Evolutionary conservation across 805 yeast genomes (phyloP), one percentile per base, ranked within the genome.

Genomic region (Teunomyces cretensis): DNA sequence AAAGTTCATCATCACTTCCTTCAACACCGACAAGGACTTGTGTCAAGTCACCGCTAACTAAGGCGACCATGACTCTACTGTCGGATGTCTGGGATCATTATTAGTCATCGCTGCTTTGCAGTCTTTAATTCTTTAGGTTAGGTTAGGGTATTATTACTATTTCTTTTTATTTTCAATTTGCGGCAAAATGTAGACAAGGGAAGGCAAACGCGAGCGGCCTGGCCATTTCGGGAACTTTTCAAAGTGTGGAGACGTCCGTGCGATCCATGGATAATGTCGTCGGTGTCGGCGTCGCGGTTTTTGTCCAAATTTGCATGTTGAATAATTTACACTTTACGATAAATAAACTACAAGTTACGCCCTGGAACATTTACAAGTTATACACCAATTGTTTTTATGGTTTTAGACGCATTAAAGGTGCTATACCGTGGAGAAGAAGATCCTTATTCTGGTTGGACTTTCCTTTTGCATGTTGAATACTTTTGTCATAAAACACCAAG

Each of bases 1-100:
- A 26, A 48, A 59, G 51, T 68, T 68, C 47, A 58, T 69, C 9
- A 60, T 68, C 42, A 68, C 74, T 6, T 65, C 72, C 2, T 57
- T 65, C 43, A 63, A 65, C 44, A 47, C 49, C 32, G 56, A 60
- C 41, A 57, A 61, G 39, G 61, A 57, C 24, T 62, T 65, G 55
- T 57, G 60, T 39, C 61, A 51, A 45, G 51, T 58, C 33, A 22
- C 28, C 9, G 28, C 38, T 19, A 35, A 22, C 38, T 35, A 35
- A 24, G 19, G 15, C 15, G 14, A 9, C 35, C 6, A 19, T 22
- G 6, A 37, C 40, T 37, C 30, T 19, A 19, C 22, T 19, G 22
- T 19, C 8, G 7, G 38, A 11, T 33, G 8, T 9, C 27, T 33
- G n/a, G 12, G 11, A 19, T 24, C 11, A 19, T 35, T 35, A 35